phyloP scores from a whole-genome alignment of 2,329 filamentous ascomycete species.

The Didymella segeticola region DNA sequence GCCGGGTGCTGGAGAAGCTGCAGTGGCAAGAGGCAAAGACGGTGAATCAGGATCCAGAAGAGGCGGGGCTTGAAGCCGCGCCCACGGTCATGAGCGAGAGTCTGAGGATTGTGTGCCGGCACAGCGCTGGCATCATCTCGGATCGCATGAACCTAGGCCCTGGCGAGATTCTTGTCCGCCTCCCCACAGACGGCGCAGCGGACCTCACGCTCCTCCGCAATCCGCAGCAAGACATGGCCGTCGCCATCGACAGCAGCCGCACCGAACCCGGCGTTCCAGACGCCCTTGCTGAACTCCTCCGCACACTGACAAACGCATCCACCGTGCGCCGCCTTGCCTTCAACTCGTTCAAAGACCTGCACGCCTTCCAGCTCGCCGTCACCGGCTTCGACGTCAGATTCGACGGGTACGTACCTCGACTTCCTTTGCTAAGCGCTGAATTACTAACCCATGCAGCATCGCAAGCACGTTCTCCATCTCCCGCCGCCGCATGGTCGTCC shows the following conservation, averaged over 20 bases:
- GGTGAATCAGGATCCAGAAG: slow-evolving; percentile 71
- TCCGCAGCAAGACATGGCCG: slow-evolving; percentile 77
- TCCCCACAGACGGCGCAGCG: slow-evolving; percentile 50
- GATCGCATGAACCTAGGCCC: slow-evolving; percentile 78
- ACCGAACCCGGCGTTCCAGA: slow-evolving; percentile 57
- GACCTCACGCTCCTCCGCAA: slow-evolving; percentile 60
- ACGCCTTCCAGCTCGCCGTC: slow-evolving; percentile 78
- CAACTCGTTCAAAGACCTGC: slow-evolving; percentile 63
- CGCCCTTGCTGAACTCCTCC: slow-evolving; percentile 69
- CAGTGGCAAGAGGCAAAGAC: slow-evolving; percentile 73
- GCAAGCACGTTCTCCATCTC: slow-evolving; percentile 81
- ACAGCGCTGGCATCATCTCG: slow-evolving; percentile 77
- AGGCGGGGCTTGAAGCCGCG: slow-evolving; percentile 62
- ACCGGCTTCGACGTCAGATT: slow-evolving; percentile 76
- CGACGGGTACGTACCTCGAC: slow-evolving; percentile 36
- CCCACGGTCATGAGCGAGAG: slow-evolving; percentile 78
- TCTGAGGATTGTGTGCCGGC: slow-evolving; percentile 76
- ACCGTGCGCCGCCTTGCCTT: slow-evolving; percentile 73
- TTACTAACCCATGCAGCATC: slow-evolving; percentile 44
- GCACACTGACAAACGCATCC: slow-evolving; percentile 61
- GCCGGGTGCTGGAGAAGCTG: slow-evolving; percentile 52
- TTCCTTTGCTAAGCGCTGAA: neutral
- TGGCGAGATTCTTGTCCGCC: slow-evolving; percentile 56
- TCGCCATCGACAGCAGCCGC: slow-evolving; percentile 65
- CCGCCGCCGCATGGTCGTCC: slow-evolving; percentile 84